Evolutionary conservation across 371 early-diverging fungal genomes (phyloP).

Genomic region (Mucor piriformis): DNA sequence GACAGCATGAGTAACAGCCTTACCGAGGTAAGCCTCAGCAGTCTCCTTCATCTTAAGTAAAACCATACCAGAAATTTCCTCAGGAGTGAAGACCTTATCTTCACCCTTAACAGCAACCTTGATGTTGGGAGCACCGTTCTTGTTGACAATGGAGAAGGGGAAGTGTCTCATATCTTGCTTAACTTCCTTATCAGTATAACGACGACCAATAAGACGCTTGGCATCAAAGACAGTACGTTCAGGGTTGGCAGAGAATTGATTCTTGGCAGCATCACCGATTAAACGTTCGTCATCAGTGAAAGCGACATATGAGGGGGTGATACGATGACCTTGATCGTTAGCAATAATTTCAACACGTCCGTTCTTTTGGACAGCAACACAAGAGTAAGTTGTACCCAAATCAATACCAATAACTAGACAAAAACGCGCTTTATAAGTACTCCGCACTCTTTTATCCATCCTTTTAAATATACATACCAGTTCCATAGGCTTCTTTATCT

Average conservation of each 20-base stretch:
- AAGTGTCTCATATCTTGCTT: constrained; percentile 89
- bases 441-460: not conserved
- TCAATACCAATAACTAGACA: constrained; percentile 66
- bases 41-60: constrained; percentile 91
- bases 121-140: constrained; percentile 82
- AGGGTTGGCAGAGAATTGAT: constrained; percentile 82
- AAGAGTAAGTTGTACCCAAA: constrained; percentile 99
- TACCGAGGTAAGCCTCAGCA: constrained; percentile 85
- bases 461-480: constrained; percentile 37
- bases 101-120: constrained; percentile 86
- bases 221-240: constrained; percentile 91
- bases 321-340: constrained; percentile 82
- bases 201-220: constrained; percentile 94
- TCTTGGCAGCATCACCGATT: constrained; percentile 90
- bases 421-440: constrained; percentile 2
- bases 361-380: constrained; percentile 92
- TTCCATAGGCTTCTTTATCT: constrained; percentile 54
- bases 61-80: constrained; percentile 97
- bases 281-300: constrained; percentile 84
- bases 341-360: constrained; percentile 87
- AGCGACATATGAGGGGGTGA: constrained; percentile 90
- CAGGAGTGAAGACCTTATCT: constrained; percentile 92
- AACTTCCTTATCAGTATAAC: constrained; percentile 82
- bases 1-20: constrained; percentile 85
- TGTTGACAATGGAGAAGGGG: constrained; percentile 87